phyloP scores from a whole-genome alignment of 192 early-diverging fungal species.

The Coemansia sp. region DNA sequence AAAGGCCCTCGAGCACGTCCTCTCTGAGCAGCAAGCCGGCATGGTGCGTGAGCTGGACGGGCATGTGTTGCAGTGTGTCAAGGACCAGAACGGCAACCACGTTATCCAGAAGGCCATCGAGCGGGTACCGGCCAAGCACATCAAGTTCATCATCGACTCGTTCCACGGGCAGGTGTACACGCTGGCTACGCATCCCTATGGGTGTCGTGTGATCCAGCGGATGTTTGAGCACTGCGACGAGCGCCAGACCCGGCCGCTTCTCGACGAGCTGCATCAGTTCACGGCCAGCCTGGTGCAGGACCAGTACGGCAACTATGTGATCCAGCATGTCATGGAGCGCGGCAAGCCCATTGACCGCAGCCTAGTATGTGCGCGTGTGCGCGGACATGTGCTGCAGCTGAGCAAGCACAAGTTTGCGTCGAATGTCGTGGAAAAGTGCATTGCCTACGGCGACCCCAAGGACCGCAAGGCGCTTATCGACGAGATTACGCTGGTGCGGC shows the following conservation, averaged over 20 bases:
- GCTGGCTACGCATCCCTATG: slow-evolving; percentile 97
- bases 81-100: slow-evolving; percentile 99
- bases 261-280: slow-evolving; percentile 94
- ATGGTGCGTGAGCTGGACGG: slow-evolving; percentile 94
- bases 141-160: slow-evolving; percentile 95
- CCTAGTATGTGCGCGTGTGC: slow-evolving; percentile 85
- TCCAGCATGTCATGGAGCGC: slow-evolving; percentile 97
- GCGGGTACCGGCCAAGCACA: slow-evolving; percentile 89
- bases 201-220: slow-evolving; percentile 97
- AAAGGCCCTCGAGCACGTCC: slow-evolving; percentile 95
- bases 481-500: slow-evolving; percentile 83
- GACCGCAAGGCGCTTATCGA: slow-evolving; percentile 92
- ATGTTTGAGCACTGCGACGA: slow-evolving; percentile 99
- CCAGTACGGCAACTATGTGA: slow-evolving; percentile 99
- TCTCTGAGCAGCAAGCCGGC: slow-evolving; percentile 86
- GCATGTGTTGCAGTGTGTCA: slow-evolving; percentile 97
- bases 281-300: slow-evolving; percentile 94
- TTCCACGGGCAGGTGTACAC: slow-evolving; percentile 97
- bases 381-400: slow-evolving; percentile 88
- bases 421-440: slow-evolving; percentile 99
- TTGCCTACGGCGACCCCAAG: slow-evolving; percentile 83
- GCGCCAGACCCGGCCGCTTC: slow-evolving; percentile 75
- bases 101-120: slow-evolving; percentile 99
- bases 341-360: slow-evolving; percentile 88
- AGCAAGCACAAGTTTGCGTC: slow-evolving; percentile 99